phyloP scores from a whole-genome alignment of 768 basidiomycete species.

The Suillus luteus region DNA sequence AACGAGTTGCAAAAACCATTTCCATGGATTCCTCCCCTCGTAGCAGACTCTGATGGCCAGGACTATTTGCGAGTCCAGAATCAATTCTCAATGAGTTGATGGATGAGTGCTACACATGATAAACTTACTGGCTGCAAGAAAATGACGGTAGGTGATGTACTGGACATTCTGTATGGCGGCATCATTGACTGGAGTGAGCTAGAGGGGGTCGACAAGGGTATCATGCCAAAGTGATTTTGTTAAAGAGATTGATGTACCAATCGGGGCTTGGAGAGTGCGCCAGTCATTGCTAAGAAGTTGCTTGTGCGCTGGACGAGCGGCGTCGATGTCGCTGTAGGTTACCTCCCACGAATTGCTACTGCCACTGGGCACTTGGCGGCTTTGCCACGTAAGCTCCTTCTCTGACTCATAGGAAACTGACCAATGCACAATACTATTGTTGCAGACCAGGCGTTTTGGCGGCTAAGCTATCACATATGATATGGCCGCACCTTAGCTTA shows the following conservation, averaged over 20 bases:
- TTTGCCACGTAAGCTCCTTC: background rate
- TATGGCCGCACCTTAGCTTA: background rate
- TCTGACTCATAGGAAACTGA: background rate
- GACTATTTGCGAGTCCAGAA: slow-evolving; percentile 8
- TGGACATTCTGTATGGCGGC: no score
- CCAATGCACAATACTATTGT: background rate
- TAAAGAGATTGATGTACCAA: no score
- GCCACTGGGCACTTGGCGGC: background rate
- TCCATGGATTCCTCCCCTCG: slow-evolving; percentile 11
- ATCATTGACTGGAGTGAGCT: no score
- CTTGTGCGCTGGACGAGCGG: background rate
- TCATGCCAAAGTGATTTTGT: no score
- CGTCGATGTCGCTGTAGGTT: background rate
- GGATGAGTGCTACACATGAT: no score
- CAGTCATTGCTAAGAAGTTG: background rate
- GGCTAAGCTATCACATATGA: background rate
- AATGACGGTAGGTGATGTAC: no score
- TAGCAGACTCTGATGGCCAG: background rate
- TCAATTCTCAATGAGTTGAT: slow-evolving; percentile 5
- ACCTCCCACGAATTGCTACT: background rate
- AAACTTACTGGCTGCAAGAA: no score
- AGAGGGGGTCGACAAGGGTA: no score
- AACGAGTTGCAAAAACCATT: background rate
- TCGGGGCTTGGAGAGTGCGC: no score
- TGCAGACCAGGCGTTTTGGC: background rate